Base-by-base conservation (phyloP, 2,329 filamentous ascomycete species). In the Aspergillus intermedius region DNA sequence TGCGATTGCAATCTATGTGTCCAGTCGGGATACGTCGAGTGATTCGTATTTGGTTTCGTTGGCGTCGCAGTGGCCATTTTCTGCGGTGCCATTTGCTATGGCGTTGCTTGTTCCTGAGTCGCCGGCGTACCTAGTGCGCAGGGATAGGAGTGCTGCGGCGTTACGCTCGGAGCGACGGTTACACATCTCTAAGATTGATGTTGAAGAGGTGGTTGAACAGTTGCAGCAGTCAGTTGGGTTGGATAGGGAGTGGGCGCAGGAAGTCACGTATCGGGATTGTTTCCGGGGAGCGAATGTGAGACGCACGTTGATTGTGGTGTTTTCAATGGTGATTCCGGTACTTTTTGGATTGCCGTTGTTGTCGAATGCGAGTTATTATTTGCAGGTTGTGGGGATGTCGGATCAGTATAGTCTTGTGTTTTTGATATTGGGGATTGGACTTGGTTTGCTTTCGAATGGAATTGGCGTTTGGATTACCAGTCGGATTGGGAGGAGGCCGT, bases 21-120 rank as follows among this genome's bases (percentile, higher is more conserved):
- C 62, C 41, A 49, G 66, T 9, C 47, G 60, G 25, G 51, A 54
- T 12, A 21, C 51, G 34, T 58, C 61, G n/a, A 1, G 47, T 12
- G 35, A 48, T 19, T 42, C 64, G 39, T 51, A 72, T 71, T 51
- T 70, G 9, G 49, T 54, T 4, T 58, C 60, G 5, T 61, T 62
- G 42, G 49, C 50, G 2, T 60, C 60, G 1, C 50, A 60, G 39
- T 64, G 61, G 60, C 52, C 59, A 0, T 61, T 60, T 25, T 60
- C 72, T 0, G 61, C 67, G 5, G 51, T 75, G 1, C 70, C 75
- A 0, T 59, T 78, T 12, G 3, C 72, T 15, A 58, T 76, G 13
- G 65, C 75, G 0, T 55, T 74, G 28, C 37, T 75, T 41, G 67
- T 80, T 30, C 77, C 77, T 0, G 77, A 81, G 52, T 76, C 72